These are phyloP conservation scores for Agastache rugosa DNA, from an alignment of 257 asterid genomes.

Conservation along the genomic window DNA sequence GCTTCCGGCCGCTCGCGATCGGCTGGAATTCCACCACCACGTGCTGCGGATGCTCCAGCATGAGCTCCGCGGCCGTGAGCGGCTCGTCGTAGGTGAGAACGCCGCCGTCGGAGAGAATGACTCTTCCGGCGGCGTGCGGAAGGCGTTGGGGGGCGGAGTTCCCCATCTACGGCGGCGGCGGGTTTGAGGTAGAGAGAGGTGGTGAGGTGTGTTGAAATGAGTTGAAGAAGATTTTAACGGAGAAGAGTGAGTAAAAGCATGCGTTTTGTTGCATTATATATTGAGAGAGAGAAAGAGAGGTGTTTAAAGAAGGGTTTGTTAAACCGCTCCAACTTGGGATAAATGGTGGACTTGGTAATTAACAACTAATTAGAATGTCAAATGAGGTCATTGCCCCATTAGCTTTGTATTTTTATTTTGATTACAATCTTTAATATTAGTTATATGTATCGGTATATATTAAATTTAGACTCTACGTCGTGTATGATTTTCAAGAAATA, in stretches of 20 bases:
- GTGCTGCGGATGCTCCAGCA: constrained; percentile 80
- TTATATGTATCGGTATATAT: too few relatives aligned
- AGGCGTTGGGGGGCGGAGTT: constrained; percentile 52
- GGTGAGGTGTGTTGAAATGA: not conserved
- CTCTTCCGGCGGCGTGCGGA: constrained; percentile 50
- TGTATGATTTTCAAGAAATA: not conserved
- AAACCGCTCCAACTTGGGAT: constrained; percentile 77
- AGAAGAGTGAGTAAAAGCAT: constrained; percentile 39
- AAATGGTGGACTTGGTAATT: constrained; percentile 78
- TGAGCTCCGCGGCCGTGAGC: constrained; percentile 80
- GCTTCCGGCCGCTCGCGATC: constrained; percentile 38
- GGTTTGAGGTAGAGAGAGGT: not conserved
- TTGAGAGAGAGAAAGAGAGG: constrained; percentile 1
- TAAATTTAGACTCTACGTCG: not conserved
- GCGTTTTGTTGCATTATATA: constrained; percentile 43
- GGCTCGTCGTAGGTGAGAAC: constrained; percentile 58
- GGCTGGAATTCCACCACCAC: constrained; percentile 69
- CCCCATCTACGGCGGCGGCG: constrained; percentile 55
- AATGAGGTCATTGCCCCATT: constrained; percentile 25
- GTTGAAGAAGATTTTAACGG: constrained; percentile 9
- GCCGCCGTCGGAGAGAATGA: constrained; percentile 65
- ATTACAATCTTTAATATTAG: too few relatives aligned
- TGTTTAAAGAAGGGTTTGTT: constrained; percentile 55
- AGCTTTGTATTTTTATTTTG: too few relatives aligned
- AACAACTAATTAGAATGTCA: constrained; percentile 40